These are phyloP conservation scores for Neofusicoccum parvum DNA, from an alignment of 2,329 filamentous ascomycete genomes.

Conservation along the genomic window DNA sequence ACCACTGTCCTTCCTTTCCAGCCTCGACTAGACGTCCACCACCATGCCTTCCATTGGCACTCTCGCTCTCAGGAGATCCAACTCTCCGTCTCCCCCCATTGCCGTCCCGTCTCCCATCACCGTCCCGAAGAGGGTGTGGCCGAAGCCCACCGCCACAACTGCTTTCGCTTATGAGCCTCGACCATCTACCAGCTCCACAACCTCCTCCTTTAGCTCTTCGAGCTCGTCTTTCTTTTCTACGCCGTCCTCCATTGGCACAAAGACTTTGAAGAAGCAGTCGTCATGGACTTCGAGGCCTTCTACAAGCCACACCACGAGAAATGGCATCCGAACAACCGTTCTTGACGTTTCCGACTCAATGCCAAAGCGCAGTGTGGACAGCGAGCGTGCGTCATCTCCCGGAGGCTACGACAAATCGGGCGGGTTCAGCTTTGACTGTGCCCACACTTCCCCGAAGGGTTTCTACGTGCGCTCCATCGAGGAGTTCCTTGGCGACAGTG, in stretches of 20 bases:
- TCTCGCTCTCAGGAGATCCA: not conserved
- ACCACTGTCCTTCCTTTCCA: not conserved
- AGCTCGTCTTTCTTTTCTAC: not conserved
- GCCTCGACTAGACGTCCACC: not conserved
- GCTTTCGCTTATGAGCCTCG: constrained; percentile 9
- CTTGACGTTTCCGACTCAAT: not conserved
- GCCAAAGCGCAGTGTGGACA: not conserved
- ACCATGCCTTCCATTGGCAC: constrained; percentile 9
- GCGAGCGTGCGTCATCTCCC: not conserved
- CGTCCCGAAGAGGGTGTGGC: constrained; percentile 5
- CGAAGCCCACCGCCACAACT: not conserved
- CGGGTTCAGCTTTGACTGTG: not conserved
- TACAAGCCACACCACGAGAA: not conserved
- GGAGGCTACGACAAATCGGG: constrained; percentile 7
- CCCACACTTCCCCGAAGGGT: constrained; percentile 3
- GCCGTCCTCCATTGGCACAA: not conserved
- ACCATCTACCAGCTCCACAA: constrained; percentile 1
- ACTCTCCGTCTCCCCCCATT: not conserved
- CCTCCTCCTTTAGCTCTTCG: not conserved
- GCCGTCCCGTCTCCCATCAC: constrained; percentile 8
- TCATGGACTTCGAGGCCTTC: constrained; percentile 3
- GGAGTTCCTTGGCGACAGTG: constrained; percentile 5
- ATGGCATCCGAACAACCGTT: not conserved
- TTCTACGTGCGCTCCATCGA: constrained; percentile 10
- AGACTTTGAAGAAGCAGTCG: constrained; percentile 7